Conservation (phyloP, 2,329 filamentous ascomycete genomes). For the Fusarium annulatum region DNA sequence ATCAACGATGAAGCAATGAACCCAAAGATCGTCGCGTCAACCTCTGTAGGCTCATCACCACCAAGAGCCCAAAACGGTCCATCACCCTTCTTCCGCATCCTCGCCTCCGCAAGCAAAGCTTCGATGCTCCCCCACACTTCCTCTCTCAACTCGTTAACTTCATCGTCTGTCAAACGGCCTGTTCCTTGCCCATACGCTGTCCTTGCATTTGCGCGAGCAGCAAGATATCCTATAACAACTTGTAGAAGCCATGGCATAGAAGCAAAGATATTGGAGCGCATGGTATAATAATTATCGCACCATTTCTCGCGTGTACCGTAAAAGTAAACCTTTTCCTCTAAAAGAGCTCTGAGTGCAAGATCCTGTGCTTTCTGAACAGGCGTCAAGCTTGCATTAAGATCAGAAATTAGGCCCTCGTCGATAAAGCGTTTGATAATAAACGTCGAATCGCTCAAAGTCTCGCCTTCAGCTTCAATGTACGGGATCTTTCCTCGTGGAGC, state of each 20-base stretch:
- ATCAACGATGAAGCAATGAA: constrained; percentile 65
- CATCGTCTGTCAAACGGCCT: constrained; percentile 60
- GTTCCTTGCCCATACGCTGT: constrained; percentile 69
- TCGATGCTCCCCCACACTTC: constrained; percentile 67
- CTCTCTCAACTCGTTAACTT: constrained; percentile 56
- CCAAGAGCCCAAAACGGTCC: constrained; percentile 69
- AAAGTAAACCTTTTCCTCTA: constrained; percentile 72
- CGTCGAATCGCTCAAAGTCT: constrained; percentile 61
- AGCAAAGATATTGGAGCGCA: constrained; percentile 63
- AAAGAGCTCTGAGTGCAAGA: constrained; percentile 61
- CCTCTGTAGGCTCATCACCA: constrained; percentile 64
- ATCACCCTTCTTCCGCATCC: constrained; percentile 23
- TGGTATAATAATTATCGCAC: constrained; percentile 68
- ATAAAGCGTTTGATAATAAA: constrained; percentile 63
- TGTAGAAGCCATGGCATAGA: constrained; percentile 63
- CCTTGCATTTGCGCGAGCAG: constrained; percentile 55
- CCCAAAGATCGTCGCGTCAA: constrained; percentile 67
- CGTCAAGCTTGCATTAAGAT: constrained; percentile 60
- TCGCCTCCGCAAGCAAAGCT: constrained; percentile 55
- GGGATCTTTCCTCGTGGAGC: constrained; percentile 70
- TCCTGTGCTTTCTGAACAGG: constrained; percentile 58
- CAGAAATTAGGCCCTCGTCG: constrained; percentile 53
- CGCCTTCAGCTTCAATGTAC: constrained; percentile 57
- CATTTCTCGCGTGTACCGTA: constrained; percentile 66
- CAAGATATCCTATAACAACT: constrained; percentile 61